Base-by-base conservation (phyloP, 371 early-diverging fungal species). In the Lichtheimia hyalospora region DNA sequence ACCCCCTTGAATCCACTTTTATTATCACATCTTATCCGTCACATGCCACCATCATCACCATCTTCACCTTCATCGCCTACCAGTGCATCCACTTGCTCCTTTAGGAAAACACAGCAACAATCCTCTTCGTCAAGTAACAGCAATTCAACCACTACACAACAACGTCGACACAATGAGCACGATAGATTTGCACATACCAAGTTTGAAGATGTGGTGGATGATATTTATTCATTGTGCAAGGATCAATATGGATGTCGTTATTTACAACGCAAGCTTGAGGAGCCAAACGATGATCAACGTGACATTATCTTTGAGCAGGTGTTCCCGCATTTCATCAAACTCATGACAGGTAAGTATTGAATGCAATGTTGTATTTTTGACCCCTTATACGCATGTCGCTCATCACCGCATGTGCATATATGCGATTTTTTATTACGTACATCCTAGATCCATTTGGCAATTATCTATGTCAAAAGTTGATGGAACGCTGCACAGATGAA, bases 211-310 rank as follows among this genome's bases (percentile, higher is more conserved):
- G 71, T 92, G 16, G 72, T 84, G 2, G 90, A 89, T 50, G 81
- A 91, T 21, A 85, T 95, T 6, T 88, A 87, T 56, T 67, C 83
- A 2, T 72, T 95, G n/a, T 90, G 91, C 79, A 92, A 91, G 71
- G 96, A 95, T 67, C 95, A 95, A 66, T 83, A 92, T 60, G 96
- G 96, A 2, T 95, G 96, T 72, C 81, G 96, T 21, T 95, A 83
- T 64, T 71, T 95, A 54, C 96, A 95, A 65, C 86, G 87, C 69
- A 89, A 89, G 65, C 74, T 95, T 3, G 96, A 95, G 65, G 94
- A 93, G 50, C 77, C 83, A 14, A 83, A 84, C 46, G 78, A 82
- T 14, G 70, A 82, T 25, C 82, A 87, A 43, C 65, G 87, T 10
- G 70, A 82, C 43, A 68, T 83, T 43, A 92, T 95, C 48, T 93